These are phyloP conservation scores for Exophiala lecanii-corni DNA, from an alignment of 2,329 filamentous ascomycete genomes.

Conservation along the genomic window DNA sequence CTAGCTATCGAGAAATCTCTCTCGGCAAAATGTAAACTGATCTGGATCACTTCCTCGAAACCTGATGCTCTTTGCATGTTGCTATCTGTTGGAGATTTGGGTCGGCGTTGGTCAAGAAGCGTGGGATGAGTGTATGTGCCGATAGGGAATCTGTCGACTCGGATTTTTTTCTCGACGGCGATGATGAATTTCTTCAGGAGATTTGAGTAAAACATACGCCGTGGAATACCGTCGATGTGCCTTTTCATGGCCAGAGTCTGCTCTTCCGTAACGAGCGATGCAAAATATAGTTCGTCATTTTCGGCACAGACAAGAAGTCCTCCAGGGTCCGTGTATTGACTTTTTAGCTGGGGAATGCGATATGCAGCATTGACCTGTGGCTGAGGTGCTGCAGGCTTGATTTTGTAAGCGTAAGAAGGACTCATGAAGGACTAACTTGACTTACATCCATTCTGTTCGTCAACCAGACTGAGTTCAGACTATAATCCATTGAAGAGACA, in stretches of 20 bases:
- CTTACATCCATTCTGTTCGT: constrained; percentile 18
- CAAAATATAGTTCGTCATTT: constrained; percentile 44
- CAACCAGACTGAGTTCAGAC: constrained; percentile 13
- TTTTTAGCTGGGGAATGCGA: constrained; percentile 30
- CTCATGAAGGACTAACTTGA: neutral
- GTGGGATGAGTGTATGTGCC: neutral
- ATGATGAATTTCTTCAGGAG: constrained; percentile 47
- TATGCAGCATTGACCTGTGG: constrained; percentile 32
- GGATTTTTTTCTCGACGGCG: constrained; percentile 34
- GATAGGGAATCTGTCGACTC: neutral
- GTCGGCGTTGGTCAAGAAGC: neutral
- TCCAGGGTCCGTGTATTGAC: constrained; percentile 29
- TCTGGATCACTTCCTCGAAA: neutral
- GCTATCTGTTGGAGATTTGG: neutral
- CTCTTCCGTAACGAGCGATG: constrained; percentile 37
- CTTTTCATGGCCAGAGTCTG: constrained; percentile 39
- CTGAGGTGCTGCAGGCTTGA: constrained; percentile 8
- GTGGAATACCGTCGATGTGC: constrained; percentile 38
- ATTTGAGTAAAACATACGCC: constrained; percentile 42
- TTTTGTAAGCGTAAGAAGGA: constrained; percentile 7
- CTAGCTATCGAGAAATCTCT: constrained; percentile 6
- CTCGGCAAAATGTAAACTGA: neutral
- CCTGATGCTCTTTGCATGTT: neutral
- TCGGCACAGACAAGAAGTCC: constrained; percentile 47
- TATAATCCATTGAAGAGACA: constrained; percentile 13